These are phyloP conservation scores for Aspergillus melleus DNA, from an alignment of 2,329 filamentous ascomycete species.

Conservation along the genomic window DNA sequence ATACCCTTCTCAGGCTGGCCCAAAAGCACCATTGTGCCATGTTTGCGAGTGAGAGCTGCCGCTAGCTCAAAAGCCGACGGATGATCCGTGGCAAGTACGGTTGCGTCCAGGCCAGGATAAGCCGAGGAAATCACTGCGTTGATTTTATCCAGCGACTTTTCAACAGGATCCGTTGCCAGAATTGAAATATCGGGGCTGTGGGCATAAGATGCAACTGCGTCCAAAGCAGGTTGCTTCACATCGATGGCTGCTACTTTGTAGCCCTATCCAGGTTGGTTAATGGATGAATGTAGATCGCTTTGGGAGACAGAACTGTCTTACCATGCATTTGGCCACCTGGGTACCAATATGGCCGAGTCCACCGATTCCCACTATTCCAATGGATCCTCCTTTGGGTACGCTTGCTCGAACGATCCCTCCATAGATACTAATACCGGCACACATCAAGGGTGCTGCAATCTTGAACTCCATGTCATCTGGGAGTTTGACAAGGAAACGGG, in stretches of 20 bases:
- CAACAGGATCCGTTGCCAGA: slow-evolving; percentile 48
- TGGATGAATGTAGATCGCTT: background rate
- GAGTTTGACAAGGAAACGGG: slow-evolving; percentile 46
- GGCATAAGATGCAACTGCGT: slow-evolving; percentile 48
- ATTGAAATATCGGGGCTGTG: slow-evolving; percentile 54
- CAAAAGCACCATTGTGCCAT: slow-evolving; percentile 59
- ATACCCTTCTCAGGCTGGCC: slow-evolving; percentile 47
- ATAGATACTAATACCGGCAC: slow-evolving; percentile 56
- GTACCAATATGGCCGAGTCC: slow-evolving; percentile 55
- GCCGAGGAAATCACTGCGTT: slow-evolving; percentile 35
- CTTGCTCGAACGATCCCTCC: slow-evolving; percentile 47
- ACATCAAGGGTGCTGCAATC: slow-evolving; percentile 58
- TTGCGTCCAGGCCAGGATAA: slow-evolving; percentile 52
- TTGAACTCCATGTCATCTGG: slow-evolving; percentile 52
- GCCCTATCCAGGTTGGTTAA: slow-evolving; percentile 38
- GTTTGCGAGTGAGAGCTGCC: slow-evolving; percentile 60
- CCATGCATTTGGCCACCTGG: slow-evolving; percentile 48
- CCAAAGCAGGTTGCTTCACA: slow-evolving; percentile 55
- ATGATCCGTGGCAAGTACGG: slow-evolving; percentile 57
- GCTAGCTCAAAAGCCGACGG: slow-evolving; percentile 50
- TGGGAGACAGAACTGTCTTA: background rate
- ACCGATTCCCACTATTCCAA: slow-evolving; percentile 50
- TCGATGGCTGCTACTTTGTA: slow-evolving; percentile 56
- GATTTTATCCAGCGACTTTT: slow-evolving; percentile 48
- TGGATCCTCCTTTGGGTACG: slow-evolving; percentile 32